Evolutionary conservation across 2,329 filamentous ascomycete genomes (phyloP).

Genomic region (Sarocladium kiliense): DNA sequence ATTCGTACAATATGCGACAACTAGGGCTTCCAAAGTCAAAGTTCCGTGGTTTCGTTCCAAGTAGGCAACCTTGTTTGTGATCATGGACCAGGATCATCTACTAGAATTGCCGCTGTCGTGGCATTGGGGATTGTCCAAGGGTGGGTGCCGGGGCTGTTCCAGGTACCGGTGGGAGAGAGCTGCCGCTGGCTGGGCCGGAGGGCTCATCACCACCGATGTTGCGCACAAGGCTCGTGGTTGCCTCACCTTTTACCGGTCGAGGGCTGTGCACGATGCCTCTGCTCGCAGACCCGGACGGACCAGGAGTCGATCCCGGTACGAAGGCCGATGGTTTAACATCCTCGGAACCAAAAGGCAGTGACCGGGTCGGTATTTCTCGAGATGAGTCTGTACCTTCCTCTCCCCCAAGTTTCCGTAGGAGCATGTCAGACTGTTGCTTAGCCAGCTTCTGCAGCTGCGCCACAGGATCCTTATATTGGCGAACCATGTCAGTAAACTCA

Average conservation of each 20-base stretch:
- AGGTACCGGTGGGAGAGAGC: neutral
- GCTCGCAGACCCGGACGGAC: neutral
- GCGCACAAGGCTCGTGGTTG: slow-evolving; percentile 28
- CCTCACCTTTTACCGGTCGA: slow-evolving; percentile 36
- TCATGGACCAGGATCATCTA: neutral
- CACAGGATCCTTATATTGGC: slow-evolving; percentile 59
- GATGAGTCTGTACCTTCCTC: slow-evolving; percentile 21
- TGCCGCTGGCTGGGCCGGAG: slow-evolving; percentile 11
- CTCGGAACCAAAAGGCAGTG: slow-evolving; percentile 50
- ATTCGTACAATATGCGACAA: too few relatives aligned
- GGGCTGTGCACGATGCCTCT: slow-evolving; percentile 29
- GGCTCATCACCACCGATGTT: slow-evolving; percentile 20
- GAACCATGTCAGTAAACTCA: slow-evolving; percentile 48
- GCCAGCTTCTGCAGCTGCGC: slow-evolving; percentile 66
- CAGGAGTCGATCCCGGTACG: neutral
- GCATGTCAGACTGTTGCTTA: slow-evolving; percentile 57
- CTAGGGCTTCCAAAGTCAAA: too few relatives aligned
- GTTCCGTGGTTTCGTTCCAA: too few relatives aligned
- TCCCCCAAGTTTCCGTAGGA: slow-evolving; percentile 47
- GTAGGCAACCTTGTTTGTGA: too few relatives aligned
- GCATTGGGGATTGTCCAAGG: neutral
- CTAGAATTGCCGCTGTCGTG: neutral
- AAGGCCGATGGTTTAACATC: slow-evolving; percentile 19
- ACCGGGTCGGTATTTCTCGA: slow-evolving; percentile 41
- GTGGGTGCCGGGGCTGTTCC: slow-evolving; percentile 1